Evolutionary conservation across 2,329 filamentous ascomycete genomes (phyloP), one percentile per base, ranked within the genome.

Genomic region (Blastomyces emzantsi): DNA sequence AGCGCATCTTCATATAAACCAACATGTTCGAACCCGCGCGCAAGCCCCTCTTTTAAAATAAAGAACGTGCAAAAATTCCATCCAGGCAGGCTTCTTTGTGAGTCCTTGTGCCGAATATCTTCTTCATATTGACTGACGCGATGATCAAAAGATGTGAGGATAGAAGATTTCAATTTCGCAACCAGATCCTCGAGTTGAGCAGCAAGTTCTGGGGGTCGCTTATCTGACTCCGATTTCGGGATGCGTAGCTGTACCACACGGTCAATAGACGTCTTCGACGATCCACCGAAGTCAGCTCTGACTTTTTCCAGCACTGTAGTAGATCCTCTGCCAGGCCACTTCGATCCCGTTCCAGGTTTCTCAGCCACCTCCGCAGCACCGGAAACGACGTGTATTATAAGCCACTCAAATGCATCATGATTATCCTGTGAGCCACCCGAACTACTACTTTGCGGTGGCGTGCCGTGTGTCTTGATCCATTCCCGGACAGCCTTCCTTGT

Each of bases 11-110:
- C 94, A 9, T 97, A 90, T 11, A 99, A 80, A 0, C 95, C 95
- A 2, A 97, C 92, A 72, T 90, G 97, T 75, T 99, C 95, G 69
- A 99, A 96, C 0, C 93, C 95, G 68, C 90, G 85, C 1, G 94
- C 93, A 45, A 99, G 79, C 0, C 94, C 94, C 75, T 99, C 94
- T 72, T 99, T 99, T 9, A 99, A 82, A 19, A 99, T 92, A 74
- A 99, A 99, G 74, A 99, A 99, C 0, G 94, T 99, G 76, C 94
- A 97, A 73, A 99, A 99, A 72, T 99, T 99, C 94, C 94, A 99
- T 0, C 94, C 94, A 0, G 94, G 94, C 22, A 99, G 78, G 43
- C 82, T 87, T 57, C 93, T 84, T 74, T 97, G 92, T 0, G 88
- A 85, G 69, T 97, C 93, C 72, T 92, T 94, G 74, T 97, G 94